These are phyloP conservation scores for Lyophyllum decastes DNA, from an alignment of 768 basidiomycete genomes.

Conservation along the genomic window DNA sequence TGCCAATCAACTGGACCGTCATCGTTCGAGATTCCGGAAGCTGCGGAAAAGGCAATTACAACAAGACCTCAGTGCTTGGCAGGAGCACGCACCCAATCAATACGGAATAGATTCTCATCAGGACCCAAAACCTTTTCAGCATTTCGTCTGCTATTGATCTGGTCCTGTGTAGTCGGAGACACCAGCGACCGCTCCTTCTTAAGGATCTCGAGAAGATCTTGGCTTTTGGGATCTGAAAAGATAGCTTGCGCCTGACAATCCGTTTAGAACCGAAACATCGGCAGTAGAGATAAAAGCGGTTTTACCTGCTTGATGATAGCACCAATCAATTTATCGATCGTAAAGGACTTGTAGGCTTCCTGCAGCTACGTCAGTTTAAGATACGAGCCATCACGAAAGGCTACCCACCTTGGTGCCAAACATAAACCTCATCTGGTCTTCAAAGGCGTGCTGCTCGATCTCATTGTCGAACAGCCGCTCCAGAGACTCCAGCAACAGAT, in stretches of 20 bases:
- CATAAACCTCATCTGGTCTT: constrained; percentile 87
- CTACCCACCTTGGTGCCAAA: constrained; percentile 74
- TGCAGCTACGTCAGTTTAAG: constrained; percentile 21
- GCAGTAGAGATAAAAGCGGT: constrained; percentile 12
- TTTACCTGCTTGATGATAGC: constrained; percentile 87
- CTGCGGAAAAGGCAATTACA: constrained; percentile 32
- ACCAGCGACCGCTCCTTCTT: constrained; percentile 65
- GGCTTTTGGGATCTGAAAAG: constrained; percentile 67
- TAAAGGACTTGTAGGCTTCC: constrained; percentile 89
- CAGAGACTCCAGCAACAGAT: constrained; percentile 80
- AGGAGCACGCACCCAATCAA: constrained; percentile 65
- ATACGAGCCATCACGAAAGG: not conserved
- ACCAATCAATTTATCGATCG: constrained; percentile 89
- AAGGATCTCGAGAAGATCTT: constrained; percentile 70
- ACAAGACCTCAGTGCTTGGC: not conserved
- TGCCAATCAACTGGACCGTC: constrained; percentile 76
- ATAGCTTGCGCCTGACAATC: constrained; percentile 58
- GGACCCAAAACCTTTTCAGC: constrained; percentile 72
- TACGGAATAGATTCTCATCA: constrained; percentile 77
- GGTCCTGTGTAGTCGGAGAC: constrained; percentile 68
- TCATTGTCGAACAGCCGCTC: constrained; percentile 93
- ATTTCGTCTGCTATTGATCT: constrained; percentile 63
- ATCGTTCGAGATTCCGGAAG: constrained; percentile 64
- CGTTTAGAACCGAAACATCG: not conserved
- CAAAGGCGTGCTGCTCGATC: constrained; percentile 82